phyloP scores from a whole-genome alignment of 1,139 yeast species.

The Citeromyces siamensis region DNA sequence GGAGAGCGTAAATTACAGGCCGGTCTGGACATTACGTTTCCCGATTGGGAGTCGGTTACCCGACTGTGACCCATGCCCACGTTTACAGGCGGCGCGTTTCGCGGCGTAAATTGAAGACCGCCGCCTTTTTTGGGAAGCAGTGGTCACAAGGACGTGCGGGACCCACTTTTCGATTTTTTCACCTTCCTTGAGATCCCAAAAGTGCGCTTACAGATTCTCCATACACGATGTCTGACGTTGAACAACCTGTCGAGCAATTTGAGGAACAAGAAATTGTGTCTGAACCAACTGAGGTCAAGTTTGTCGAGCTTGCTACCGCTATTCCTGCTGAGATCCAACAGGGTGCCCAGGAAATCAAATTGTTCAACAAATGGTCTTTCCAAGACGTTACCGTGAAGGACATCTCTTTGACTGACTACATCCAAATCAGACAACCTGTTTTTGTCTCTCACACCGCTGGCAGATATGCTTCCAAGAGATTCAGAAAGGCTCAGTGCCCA shows the following conservation, averaged over 20 bases:
- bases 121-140: neutral
- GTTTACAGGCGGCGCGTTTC: neutral
- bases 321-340: conserved; percentile 96
- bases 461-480: conserved; percentile 98
- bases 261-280: conserved; percentile 52
- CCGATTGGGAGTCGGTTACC: conserved; percentile 3
- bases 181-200: neutral
- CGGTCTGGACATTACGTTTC: conserved; percentile 3
- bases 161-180: neutral
- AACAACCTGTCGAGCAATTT: conserved; percentile 29
- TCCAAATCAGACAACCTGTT: conserved; percentile 95
- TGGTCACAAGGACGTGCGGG: conserved; percentile 2
- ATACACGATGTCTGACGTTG: conserved; percentile 22
- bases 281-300: conserved; percentile 57
- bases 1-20: neutral
- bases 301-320: conserved; percentile 83
- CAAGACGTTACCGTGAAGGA: conserved; percentile 97
- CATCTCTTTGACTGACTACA: conserved; percentile 96
- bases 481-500: conserved; percentile 99
- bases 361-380: conserved; percentile 99
- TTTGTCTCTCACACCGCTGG: conserved; percentile 99
- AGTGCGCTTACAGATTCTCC: conserved; percentile 4
- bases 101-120: neutral
- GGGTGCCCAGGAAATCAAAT: conserved; percentile 93
- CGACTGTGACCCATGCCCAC: neutral